Evolutionary conservation across 768 basidiomycete genomes (phyloP).

Genomic region (Boletus vinaceobasis): DNA sequence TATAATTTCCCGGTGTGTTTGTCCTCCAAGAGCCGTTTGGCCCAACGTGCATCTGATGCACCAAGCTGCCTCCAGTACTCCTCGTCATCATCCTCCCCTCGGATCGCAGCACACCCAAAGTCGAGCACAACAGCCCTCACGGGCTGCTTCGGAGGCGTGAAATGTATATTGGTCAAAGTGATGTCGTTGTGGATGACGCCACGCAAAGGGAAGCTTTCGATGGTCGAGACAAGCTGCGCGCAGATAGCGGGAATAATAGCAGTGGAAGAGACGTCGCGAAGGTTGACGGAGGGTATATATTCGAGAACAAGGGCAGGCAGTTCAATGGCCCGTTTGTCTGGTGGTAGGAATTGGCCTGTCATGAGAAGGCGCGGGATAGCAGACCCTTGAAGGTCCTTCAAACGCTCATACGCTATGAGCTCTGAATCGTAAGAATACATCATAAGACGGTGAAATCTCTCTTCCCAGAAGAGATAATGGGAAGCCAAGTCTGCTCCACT

Average conservation of each 20-base stretch:
- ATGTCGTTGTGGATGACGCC: conserved; percentile 2
- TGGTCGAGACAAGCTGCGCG: neutral
- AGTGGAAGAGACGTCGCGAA: neutral
- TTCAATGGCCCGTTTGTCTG: conserved; percentile 1
- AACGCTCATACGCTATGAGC: neutral
- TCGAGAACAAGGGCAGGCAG: conserved; percentile 1
- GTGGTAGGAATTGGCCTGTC: neutral
- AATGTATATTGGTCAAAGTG: neutral
- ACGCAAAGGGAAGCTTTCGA: neutral
- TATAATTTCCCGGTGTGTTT: neutral
- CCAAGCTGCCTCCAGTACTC: neutral
- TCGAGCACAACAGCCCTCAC: neutral
- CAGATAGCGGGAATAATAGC: neutral
- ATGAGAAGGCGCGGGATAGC: neutral
- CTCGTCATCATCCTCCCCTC: neutral
- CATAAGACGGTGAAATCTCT: neutral
- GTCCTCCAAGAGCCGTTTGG: neutral
- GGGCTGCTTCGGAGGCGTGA: neutral
- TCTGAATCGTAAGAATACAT: neutral
- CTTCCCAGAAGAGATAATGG: neutral
- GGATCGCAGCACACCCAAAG: neutral
- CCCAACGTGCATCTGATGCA: neutral
- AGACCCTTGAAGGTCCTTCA: conserved; percentile 2
- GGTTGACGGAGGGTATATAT: conserved; percentile 3
- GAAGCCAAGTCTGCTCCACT: neutral